Base-by-base conservation (phyloP, 768 basidiomycete species). In the Fomitopsis pulvina region DNA sequence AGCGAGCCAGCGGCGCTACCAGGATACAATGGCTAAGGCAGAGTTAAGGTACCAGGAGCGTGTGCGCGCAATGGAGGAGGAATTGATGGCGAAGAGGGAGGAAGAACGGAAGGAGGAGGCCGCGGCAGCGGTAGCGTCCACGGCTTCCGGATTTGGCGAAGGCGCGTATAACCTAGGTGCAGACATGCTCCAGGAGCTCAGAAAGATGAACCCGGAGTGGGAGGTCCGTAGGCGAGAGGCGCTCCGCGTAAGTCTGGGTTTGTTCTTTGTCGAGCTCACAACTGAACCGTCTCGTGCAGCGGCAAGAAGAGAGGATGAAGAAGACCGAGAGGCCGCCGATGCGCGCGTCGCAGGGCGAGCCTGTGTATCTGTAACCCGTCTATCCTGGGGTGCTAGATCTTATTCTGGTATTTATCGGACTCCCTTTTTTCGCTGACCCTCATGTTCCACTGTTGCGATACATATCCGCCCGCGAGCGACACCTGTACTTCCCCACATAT, bases 141-240 rank as follows among this genome's bases (percentile, higher is more conserved):
- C n/a, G n/a, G 39, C 25, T 21, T 20, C 26, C n/a, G n/a, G n/a
- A n/a, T n/a, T n/a, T n/a, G n/a, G n/a, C n/a, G n/a, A n/a, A n/a
- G 54, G 41, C 20, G 39, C 47, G 24, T 50, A 52, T 48, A 40
- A 42, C 45, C 49, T 81, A 60, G 74, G 77, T 2, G 71, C 76
- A 34, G 74, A 78, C 37, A 72, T 84, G 58, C 68, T 84, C 41
- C 69, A 75, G 34, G 77, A 78, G 34, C 69, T 85, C 50, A 69
- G 77, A 49, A 68, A 73, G 34, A 63, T 69, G 47, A 80, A 77
- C 57, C 83, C 84, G 30, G 83, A 83, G 52, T 82, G 83, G 77
- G 74, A 78, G 52, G 70, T 69, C 20, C 73, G 84, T 47, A 71
- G 72, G 60, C 71, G 71, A 57, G 74, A 73, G 48, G 72, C 72